Evolutionary conservation across 2,329 filamentous ascomycete genomes (phyloP).

Genomic region (Chrysoporthe austroafricana): DNA sequence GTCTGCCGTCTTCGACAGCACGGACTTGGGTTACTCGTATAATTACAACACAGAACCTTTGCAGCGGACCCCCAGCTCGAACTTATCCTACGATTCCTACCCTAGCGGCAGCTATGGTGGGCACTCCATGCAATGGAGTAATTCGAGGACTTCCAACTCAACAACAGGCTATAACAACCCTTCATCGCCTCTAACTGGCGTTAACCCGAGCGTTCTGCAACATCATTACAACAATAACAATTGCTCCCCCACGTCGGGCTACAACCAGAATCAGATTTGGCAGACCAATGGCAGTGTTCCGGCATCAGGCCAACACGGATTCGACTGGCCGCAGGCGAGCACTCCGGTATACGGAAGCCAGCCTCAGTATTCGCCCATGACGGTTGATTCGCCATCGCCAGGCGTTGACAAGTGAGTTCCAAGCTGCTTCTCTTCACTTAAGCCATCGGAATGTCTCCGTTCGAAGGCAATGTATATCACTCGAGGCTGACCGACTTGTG

Average conservation of each 20-base stretch:
- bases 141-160: conserved; percentile 14
- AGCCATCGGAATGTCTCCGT: neutral
- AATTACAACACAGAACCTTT: neutral
- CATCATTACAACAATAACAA: neutral
- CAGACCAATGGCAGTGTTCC: no score
- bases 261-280: neutral
- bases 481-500: neutral
- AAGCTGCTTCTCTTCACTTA: neutral
- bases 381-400: neutral
- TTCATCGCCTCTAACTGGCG: neutral
- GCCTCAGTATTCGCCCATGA: neutral
- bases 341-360: conserved; percentile 1
- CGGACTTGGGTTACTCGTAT: neutral
- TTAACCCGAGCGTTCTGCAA: neutral
- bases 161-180: neutral
- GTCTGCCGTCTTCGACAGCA: neutral
- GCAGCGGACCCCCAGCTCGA: neutral
- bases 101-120: conserved; percentile 5
- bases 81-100: conserved; percentile 1
- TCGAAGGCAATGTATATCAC: neutral
- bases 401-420: conserved; percentile 11
- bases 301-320: neutral
- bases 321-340: neutral
- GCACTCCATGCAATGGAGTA: conserved; percentile 20
- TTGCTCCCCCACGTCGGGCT: neutral